These are phyloP conservation scores for Thinopyrum elongatum DNA, from an alignment of 176 grass and related monocot species.

Conservation along the genomic window DNA sequence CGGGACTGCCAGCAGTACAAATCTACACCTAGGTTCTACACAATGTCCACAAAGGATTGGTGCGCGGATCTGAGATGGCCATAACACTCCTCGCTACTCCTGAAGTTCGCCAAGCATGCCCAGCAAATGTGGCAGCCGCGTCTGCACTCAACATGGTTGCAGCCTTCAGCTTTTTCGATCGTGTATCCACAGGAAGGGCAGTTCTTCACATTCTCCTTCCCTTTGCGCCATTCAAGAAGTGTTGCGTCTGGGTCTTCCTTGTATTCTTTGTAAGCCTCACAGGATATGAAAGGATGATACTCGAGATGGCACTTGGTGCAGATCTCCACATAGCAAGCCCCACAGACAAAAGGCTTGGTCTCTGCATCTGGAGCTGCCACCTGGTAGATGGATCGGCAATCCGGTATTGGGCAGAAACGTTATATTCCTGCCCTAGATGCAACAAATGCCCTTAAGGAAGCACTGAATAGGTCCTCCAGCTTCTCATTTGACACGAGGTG, in stretches of 20 bases:
- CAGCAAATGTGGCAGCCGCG: slow-evolving; percentile 85
- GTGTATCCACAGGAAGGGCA: slow-evolving; percentile 68
- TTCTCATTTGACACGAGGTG: slow-evolving; percentile 48
- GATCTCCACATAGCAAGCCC: slow-evolving; percentile 69
- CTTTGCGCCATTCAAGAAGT: slow-evolving; percentile 66
- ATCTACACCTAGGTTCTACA: slow-evolving; percentile 37
- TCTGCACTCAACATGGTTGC: slow-evolving; percentile 82
- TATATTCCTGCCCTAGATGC: slow-evolving; percentile 58
- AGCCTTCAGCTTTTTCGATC: slow-evolving; percentile 87
- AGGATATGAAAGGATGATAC: slow-evolving; percentile 77
- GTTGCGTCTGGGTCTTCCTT: slow-evolving; percentile 73
- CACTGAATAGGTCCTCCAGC: slow-evolving; percentile 78
- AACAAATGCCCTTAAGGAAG: slow-evolving; percentile 64
- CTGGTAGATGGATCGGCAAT: slow-evolving; percentile 69
- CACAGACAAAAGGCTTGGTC: slow-evolving; percentile 63
- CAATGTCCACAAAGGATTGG: slow-evolving; percentile 29
- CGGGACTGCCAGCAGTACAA: slow-evolving; percentile 26
- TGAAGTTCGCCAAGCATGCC: slow-evolving; percentile 67
- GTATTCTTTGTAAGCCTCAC: slow-evolving; percentile 74
- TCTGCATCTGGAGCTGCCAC: slow-evolving; percentile 34
- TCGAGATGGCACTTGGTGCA: slow-evolving; percentile 88
- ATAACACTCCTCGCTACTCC: slow-evolving; percentile 69
- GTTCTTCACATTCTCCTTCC: slow-evolving; percentile 70
- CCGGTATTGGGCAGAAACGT: slow-evolving; percentile 69
- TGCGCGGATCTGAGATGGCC: slow-evolving; percentile 65